Percentiles rank a stretch among this genome's conserved stretches.
phyloP scores from a whole-genome alignment of 805 yeast species.

The Candida sithepensis region DNA sequence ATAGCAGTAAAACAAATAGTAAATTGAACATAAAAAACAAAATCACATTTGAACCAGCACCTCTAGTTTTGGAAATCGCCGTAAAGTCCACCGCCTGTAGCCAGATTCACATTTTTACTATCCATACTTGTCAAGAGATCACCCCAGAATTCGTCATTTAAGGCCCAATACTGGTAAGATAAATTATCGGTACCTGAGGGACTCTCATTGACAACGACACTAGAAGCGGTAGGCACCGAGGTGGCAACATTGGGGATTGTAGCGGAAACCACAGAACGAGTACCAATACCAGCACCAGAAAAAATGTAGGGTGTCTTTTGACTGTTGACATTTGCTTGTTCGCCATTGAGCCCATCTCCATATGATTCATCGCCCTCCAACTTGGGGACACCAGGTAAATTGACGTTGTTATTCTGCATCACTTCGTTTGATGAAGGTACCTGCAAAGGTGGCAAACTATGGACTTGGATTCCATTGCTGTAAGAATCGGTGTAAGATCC shows the following conservation, averaged over 20 bases:
- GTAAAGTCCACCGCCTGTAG: conserved; percentile 9
- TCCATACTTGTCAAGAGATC: conserved; percentile 39
- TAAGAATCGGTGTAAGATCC: neutral
- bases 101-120: conserved; percentile 10
- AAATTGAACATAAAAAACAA: neutral
- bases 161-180: conserved; percentile 48
- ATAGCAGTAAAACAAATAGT: too few species aligned
- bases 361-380: neutral
- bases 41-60: neutral
- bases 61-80: conserved; percentile 9
- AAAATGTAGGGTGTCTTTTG: neutral
- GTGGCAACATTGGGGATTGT: too few species aligned
- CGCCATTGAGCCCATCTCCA: neutral
- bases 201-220: neutral
- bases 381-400: neutral
- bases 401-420: neutral
- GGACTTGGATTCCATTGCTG: neutral
- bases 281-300: neutral
- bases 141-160: conserved; percentile 72
- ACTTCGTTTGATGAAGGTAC: neutral
- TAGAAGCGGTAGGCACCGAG: too few species aligned
- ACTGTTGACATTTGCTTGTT: neutral
- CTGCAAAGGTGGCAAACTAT: neutral
- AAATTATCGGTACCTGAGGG: conserved; percentile 25
- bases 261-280: too few species aligned